phyloP scores from a whole-genome alignment of 495 filamentous ascomycete genomes.

The Neurospora tetrasperma region DNA sequence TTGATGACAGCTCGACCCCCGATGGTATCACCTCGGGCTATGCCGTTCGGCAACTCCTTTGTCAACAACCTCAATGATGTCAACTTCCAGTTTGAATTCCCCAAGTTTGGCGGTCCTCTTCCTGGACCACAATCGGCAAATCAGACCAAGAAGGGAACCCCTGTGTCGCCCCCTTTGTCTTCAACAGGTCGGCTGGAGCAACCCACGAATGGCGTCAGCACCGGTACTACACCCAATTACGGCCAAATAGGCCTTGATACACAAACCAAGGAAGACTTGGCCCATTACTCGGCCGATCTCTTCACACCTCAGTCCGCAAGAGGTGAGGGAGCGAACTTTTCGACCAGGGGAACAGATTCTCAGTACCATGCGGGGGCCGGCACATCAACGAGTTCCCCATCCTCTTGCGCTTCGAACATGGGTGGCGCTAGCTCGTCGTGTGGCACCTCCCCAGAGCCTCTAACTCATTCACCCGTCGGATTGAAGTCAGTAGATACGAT shows the following conservation, averaged over 20 bases:
- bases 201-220: slow-evolving; percentile 20
- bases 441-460: slow-evolving; percentile 51
- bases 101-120: slow-evolving; percentile 64
- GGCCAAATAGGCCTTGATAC: slow-evolving; percentile 16
- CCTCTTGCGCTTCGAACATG: slow-evolving; percentile 47
- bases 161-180: slow-evolving; percentile 13
- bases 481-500: slow-evolving; percentile 52
- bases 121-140: slow-evolving; percentile 53
- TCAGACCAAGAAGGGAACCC: slow-evolving; percentile 17
- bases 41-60: slow-evolving; percentile 33
- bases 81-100: slow-evolving; percentile 83
- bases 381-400: slow-evolving; percentile 46
- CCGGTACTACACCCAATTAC: slow-evolving; percentile 15
- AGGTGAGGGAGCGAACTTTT: slow-evolving; percentile 29
- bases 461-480: slow-evolving; percentile 42
- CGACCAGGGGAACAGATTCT: slow-evolving; percentile 52
- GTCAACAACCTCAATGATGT: slow-evolving; percentile 60
- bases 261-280: slow-evolving; percentile 26
- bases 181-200: slow-evolving; percentile 22
- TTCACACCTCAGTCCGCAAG: slow-evolving; percentile 24
- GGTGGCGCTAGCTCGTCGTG: slow-evolving; percentile 61
- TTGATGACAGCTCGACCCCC: slow-evolving; percentile 35
- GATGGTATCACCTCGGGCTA: slow-evolving; percentile 8
- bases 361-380: slow-evolving; percentile 29
- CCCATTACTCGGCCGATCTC: slow-evolving; percentile 22